These are phyloP conservation scores for Tardiomyces blankii DNA, from an alignment of 1,139 yeast genomes.

Conservation along the genomic window DNA sequence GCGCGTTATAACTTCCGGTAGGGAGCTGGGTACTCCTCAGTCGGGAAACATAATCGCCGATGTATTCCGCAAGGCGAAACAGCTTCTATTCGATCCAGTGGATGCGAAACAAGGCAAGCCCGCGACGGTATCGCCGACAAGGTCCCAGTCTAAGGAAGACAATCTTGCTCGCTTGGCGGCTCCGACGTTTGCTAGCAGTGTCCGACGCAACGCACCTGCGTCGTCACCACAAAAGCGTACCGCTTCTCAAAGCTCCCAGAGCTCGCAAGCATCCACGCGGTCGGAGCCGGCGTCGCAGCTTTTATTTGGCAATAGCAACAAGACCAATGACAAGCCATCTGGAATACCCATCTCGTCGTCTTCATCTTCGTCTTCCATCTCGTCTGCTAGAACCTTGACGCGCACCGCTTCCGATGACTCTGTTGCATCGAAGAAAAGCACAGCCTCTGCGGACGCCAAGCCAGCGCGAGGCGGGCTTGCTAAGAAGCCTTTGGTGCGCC, in stretches of 20 bases:
- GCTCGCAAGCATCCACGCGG: slow-evolving; percentile 1
- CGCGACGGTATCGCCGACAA: not conserved
- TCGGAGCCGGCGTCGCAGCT: not conserved
- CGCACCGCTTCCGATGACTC: not conserved
- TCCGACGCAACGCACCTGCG: slow-evolving; percentile 9
- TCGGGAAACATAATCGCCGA: slow-evolving; percentile 7
- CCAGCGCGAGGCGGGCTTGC: not conserved
- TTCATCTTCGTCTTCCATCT: slow-evolving; percentile 1
- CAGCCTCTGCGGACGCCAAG: not conserved
- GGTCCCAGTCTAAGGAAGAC: not conserved
- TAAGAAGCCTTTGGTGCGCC: slow-evolving; percentile 2
- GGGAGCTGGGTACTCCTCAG: not conserved
- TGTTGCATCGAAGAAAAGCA: not conserved
- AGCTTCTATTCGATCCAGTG: slow-evolving; percentile 12
- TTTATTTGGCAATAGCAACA: not conserved
- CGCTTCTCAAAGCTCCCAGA: slow-evolving; percentile 4
- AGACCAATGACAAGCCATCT: not conserved
- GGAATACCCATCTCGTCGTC: slow-evolving; percentile 13
- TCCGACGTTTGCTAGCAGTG: slow-evolving; percentile 27
- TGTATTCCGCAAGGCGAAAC: slow-evolving; percentile 16
- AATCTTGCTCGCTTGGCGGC: slow-evolving; percentile 22
- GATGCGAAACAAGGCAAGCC: slow-evolving; percentile 1
- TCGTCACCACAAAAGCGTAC: slow-evolving; percentile 5
- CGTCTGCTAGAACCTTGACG: not conserved
- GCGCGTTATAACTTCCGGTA: too few species aligned